These are phyloP conservation scores for Physocladia obscura DNA, from an alignment of 192 early-diverging fungal genomes.

Conservation along the genomic window DNA sequence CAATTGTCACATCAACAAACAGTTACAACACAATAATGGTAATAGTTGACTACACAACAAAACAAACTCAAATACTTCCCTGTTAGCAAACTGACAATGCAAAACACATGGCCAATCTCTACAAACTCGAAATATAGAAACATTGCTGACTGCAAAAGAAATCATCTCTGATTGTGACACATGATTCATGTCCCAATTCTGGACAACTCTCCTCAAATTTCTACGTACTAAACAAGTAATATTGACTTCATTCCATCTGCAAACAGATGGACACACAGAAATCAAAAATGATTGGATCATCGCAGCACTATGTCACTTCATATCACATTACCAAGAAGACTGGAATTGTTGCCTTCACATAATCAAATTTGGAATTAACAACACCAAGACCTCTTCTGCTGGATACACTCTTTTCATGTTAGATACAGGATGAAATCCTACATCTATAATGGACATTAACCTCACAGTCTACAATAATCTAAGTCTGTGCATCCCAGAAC, in stretches of 20 bases:
- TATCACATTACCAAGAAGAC: conserved; percentile 41
- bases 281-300: conserved; percentile 13
- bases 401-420: conserved; percentile 17
- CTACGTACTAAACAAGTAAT: too few species aligned
- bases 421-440: background rate
- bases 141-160: conserved; percentile 42
- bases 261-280: conserved; percentile 36
- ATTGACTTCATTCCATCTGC: too few species aligned
- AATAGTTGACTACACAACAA: conserved; percentile 52
- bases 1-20: conserved; percentile 10
- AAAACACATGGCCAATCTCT: too few species aligned
- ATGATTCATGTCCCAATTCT: conserved; percentile 41
- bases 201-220: conserved; percentile 20
- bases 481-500: background rate
- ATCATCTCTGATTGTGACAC: conserved; percentile 48
- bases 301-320: conserved; percentile 28
- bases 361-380: conserved; percentile 57
- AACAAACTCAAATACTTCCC: conserved; percentile 24
- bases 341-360: too few species aligned
- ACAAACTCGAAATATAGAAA: too few species aligned
- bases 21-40: conserved; percentile 39
- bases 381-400: conserved; percentile 34
- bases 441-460: background rate
- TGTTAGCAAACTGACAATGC: too few species aligned
- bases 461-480: background rate